phyloP scores from a whole-genome alignment of 2,329 filamentous ascomycete genomes.

The Setomelanomma holmii region DNA sequence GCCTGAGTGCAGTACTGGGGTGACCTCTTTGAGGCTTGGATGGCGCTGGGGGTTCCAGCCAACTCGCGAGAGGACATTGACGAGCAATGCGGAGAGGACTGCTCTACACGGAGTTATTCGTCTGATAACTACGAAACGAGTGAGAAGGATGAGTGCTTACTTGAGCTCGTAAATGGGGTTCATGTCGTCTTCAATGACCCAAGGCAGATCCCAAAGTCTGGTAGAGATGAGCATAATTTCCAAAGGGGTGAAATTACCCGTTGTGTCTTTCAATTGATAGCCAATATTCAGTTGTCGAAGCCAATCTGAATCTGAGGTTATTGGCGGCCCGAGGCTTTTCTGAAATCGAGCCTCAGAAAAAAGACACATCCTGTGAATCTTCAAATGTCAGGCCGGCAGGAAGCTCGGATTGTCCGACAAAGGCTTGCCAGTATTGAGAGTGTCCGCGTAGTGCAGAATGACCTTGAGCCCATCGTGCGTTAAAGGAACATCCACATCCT shows the following conservation, averaged over 20 bases:
- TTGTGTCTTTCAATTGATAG: conserved; percentile 1
- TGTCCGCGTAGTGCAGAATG: background rate
- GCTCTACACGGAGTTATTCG: background rate
- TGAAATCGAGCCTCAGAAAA: background rate
- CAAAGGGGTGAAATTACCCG: conserved; percentile 4
- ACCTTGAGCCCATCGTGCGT: conserved; percentile 6
- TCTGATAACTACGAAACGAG: too few relatives aligned
- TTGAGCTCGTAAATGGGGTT: background rate
- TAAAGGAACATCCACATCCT: conserved; percentile 5
- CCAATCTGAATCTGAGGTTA: conserved; percentile 1
- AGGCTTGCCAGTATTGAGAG: background rate
- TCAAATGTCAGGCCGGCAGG: background rate
- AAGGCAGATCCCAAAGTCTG: conserved; percentile 6
- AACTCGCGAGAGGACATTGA: conserved; percentile 4
- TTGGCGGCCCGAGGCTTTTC: conserved; percentile 1
- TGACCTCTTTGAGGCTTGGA: background rate
- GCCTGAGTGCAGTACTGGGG: conserved; percentile 3
- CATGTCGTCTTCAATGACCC: background rate
- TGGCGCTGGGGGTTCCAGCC: conserved; percentile 4
- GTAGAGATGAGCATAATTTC: conserved; percentile 3
- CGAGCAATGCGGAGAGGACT: conserved; percentile 1
- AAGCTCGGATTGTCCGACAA: background rate
- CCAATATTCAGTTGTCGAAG: background rate
- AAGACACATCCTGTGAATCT: background rate
- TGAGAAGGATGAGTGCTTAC: conserved; percentile 1